Conservation (phyloP, 805 yeast species). For the Tetrapisispora iriomotensis region DNA sequence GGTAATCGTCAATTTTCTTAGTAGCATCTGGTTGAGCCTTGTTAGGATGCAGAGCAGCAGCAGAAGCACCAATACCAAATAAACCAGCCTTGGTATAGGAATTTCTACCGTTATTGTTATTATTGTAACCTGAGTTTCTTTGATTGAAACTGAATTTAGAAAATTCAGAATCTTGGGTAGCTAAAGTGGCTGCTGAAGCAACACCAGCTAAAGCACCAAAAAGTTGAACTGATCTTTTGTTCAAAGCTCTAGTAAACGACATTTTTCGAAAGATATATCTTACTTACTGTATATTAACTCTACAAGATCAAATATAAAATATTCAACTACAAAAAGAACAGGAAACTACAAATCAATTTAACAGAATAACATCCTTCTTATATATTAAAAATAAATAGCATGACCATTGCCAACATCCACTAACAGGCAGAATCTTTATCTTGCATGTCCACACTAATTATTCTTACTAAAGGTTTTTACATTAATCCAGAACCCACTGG, state of each 20-base stretch:
- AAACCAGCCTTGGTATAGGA: slow-evolving; percentile 17
- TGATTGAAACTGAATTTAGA: slow-evolving; percentile 6
- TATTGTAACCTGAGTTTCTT: slow-evolving; percentile 8
- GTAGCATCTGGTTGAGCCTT: slow-evolving; percentile 25
- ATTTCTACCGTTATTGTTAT: slow-evolving; percentile 16
- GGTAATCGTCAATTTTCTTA: slow-evolving; percentile 41
- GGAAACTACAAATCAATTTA: too few species aligned
- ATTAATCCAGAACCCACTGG: too few species aligned
- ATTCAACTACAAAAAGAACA: slow-evolving; percentile 1
- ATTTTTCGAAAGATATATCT: slow-evolving; percentile 1
- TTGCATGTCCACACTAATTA: too few species aligned
- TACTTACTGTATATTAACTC: not conserved
- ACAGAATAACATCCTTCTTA: too few species aligned
- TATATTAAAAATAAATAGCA: too few species aligned
- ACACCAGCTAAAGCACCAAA: slow-evolving; percentile 27
- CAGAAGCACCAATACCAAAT: slow-evolving; percentile 24
- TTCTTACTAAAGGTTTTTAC: too few species aligned
- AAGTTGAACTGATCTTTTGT: slow-evolving; percentile 16
- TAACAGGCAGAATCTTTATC: too few species aligned
- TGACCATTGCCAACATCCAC: too few species aligned
- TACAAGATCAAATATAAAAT: too few species aligned
- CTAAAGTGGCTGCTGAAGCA: slow-evolving; percentile 24
- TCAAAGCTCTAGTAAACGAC: slow-evolving; percentile 15
- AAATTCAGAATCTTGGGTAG: slow-evolving; percentile 6
- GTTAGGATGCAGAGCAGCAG: slow-evolving; percentile 28